Percentiles rank a stretch among this genome's conserved stretches.
These are phyloP conservation scores for Dactylonectria macrodidyma DNA, from an alignment of 2,329 filamentous ascomycete species.

Conservation along the genomic window DNA sequence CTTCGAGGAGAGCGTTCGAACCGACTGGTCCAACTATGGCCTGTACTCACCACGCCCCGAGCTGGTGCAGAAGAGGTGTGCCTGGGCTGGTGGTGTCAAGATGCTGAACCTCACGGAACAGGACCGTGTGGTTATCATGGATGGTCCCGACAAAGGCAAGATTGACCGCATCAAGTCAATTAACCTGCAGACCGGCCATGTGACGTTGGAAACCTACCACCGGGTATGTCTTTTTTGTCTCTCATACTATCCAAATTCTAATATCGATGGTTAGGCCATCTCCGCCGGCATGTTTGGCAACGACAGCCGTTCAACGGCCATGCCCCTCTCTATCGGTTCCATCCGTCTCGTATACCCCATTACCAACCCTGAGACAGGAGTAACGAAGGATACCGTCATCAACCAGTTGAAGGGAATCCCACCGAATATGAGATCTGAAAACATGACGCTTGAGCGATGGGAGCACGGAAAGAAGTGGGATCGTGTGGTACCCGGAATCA, in stretches of 20 bases:
- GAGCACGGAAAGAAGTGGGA: conserved; percentile 61
- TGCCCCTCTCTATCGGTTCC: conserved; percentile 76
- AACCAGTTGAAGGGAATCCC: conserved; percentile 74
- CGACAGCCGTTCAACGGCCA: conserved; percentile 48
- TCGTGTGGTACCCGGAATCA: conserved; percentile 78
- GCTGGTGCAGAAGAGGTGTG: conserved; percentile 60
- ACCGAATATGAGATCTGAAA: conserved; percentile 62
- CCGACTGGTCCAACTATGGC: conserved; percentile 54
- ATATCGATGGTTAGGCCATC: conserved; percentile 44
- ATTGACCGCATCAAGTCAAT: conserved; percentile 81
- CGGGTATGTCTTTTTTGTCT: conserved; percentile 66
- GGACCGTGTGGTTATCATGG: conserved; percentile 87
- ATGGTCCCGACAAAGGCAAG: conserved; percentile 85
- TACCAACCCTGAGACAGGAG: conserved; percentile 74
- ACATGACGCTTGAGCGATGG: conserved; percentile 60
- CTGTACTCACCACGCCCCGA: conserved; percentile 48
- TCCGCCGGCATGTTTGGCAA: conserved; percentile 50
- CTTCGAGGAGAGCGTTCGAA: conserved; percentile 54
- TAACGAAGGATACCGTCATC: conserved; percentile 82
- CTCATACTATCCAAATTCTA: not conserved
- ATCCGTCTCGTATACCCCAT: conserved; percentile 88
- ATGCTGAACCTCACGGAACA: conserved; percentile 75
- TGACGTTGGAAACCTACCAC: conserved; percentile 75
- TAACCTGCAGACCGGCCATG: conserved; percentile 66
- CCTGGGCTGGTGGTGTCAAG: conserved; percentile 69